Conservation (phyloP, 176 grass and related monocot genomes). For the Coix lacrymajobi region DNA sequence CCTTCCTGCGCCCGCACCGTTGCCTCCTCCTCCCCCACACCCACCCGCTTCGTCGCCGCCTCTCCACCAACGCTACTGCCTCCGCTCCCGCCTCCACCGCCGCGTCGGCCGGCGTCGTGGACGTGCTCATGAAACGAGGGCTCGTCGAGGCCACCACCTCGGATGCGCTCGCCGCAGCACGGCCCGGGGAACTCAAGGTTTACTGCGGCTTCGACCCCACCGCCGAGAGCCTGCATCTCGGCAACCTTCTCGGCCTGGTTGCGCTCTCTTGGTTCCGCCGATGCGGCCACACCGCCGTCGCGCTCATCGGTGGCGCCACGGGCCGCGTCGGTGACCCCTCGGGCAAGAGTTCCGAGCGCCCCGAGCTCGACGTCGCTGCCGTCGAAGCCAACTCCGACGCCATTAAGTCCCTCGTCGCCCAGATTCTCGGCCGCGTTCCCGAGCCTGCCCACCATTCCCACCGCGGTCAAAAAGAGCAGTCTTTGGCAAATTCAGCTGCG, state of each 20-base stretch:
- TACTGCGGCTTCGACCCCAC: slow-evolving; percentile 95
- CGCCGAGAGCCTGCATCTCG: slow-evolving; percentile 86
- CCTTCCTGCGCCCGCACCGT: slow-evolving; percentile 40
- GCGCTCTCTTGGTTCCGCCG: slow-evolving; percentile 92
- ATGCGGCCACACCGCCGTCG: slow-evolving; percentile 73
- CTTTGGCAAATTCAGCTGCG: neutral
- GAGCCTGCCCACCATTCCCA: slow-evolving; percentile 6
- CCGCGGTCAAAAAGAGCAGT: slow-evolving; percentile 3
- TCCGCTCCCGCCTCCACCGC: neutral
- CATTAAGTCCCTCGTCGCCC: slow-evolving; percentile 51
- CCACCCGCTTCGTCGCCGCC: neutral
- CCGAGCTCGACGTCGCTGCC: slow-evolving; percentile 56
- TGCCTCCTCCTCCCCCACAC: neutral
- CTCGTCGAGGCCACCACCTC: slow-evolving; percentile 77
- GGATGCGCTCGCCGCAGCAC: slow-evolving; percentile 34
- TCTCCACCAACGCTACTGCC: slow-evolving; percentile 17
- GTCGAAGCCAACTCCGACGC: slow-evolving; percentile 50
- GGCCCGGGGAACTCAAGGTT: slow-evolving; percentile 50
- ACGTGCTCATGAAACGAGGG: slow-evolving; percentile 78
- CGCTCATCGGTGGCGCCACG: slow-evolving; percentile 77
- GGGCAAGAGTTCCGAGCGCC: slow-evolving; percentile 76
- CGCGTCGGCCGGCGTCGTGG: slow-evolving; percentile 42
- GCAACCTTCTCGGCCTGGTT: slow-evolving; percentile 80
- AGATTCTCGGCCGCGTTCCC: slow-evolving; percentile 40
- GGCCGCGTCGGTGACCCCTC: slow-evolving; percentile 79